Percentiles rank a stretch among this genome's conserved stretches.
Evolutionary conservation across 2,329 filamentous ascomycete genomes (phyloP).

Genomic region (Trichoderma harzianum): DNA sequence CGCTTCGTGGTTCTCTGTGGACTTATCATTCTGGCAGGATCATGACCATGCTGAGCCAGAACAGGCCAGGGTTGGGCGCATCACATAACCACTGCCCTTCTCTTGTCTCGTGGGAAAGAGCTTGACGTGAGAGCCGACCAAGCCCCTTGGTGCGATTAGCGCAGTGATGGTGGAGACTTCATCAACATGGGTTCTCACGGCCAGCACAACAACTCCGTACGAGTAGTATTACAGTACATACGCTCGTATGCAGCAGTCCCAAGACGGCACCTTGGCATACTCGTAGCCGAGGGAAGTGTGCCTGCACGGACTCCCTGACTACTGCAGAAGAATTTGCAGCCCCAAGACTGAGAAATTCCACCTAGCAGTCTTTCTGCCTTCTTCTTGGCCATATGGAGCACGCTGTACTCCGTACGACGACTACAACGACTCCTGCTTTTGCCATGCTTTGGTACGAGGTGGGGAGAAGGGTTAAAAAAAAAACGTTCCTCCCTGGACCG

Average conservation of each 20-base stretch:
- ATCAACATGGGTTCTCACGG: constrained; percentile 2
- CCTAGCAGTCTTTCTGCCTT: not conserved
- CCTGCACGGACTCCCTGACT: not conserved
- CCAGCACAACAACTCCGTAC: not conserved
- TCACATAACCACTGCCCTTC: not conserved
- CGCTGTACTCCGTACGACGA: not conserved
- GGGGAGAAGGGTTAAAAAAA: not conserved
- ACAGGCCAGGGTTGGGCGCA: not conserved
- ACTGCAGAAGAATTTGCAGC: not conserved
- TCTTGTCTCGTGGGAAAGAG: not conserved
- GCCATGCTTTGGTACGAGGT: not conserved
- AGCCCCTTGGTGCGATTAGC: constrained; percentile 12
- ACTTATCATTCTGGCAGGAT: not conserved
- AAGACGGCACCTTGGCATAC: constrained; percentile 1
- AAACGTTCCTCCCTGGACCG: not conserved
- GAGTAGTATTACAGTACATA: not conserved
- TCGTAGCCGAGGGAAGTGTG: not conserved
- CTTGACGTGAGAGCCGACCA: not conserved
- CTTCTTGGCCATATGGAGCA: not conserved
- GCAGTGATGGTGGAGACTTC: not conserved
- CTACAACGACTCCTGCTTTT: not conserved
- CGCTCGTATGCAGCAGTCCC: not conserved
- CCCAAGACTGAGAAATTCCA: not conserved
- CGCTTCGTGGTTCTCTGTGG: not conserved
- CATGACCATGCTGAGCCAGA: not conserved